Evolutionary conservation across 1,139 yeast species (phyloP).

Genomic region (Insectozyma bohioensis): DNA sequence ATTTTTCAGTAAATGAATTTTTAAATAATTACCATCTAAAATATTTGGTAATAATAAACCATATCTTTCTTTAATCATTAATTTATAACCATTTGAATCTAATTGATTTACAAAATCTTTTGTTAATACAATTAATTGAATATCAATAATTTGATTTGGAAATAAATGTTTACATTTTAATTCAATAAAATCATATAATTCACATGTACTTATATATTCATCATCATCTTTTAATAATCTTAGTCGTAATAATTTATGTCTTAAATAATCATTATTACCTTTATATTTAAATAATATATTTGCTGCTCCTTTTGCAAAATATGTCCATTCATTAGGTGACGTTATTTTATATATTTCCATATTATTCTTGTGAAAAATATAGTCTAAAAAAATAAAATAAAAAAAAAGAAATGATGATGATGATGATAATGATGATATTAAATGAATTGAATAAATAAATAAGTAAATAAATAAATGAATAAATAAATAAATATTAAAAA

Average conservation of each 20-base stretch:
- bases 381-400: too few species aligned
- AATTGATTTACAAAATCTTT: slow-evolving; percentile 33
- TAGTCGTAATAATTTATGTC: slow-evolving; percentile 37
- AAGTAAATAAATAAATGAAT: too few species aligned
- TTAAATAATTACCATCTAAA: slow-evolving; percentile 32
- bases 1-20: slow-evolving; percentile 31
- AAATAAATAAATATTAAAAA: too few species aligned
- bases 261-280: slow-evolving; percentile 37
- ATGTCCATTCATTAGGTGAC: slow-evolving; percentile 42
- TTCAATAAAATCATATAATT: slow-evolving; percentile 44
- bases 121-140: slow-evolving; percentile 39
- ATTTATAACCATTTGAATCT: slow-evolving; percentile 26
- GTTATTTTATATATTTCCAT: slow-evolving; percentile 47
- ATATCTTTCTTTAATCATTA: slow-evolving; percentile 40
- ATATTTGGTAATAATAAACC: slow-evolving; percentile 45
- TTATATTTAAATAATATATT: slow-evolving; percentile 43
- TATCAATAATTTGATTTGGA: slow-evolving; percentile 39
- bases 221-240: slow-evolving; percentile 37
- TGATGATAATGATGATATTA: background rate
- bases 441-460: too few species aligned
- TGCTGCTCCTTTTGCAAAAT: slow-evolving; percentile 48
- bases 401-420: background rate
- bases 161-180: slow-evolving; percentile 41
- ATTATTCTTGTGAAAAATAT: too few species aligned
- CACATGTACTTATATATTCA: slow-evolving; percentile 44